Base-by-base conservation (phyloP, 1,284 basidiomycete species). In the Mycena sp. region DNA sequence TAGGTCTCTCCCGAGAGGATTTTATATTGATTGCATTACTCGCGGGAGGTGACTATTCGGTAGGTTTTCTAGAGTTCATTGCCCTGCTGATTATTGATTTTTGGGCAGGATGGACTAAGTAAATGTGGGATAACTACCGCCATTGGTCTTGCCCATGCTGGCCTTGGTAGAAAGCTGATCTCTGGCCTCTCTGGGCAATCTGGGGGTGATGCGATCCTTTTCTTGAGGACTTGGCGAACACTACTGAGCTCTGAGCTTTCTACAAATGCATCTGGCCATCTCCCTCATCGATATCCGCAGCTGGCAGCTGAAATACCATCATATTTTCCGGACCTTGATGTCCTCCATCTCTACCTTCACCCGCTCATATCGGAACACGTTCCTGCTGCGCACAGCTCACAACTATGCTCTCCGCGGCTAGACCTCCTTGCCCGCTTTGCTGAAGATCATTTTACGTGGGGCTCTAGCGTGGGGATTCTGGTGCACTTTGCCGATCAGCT, bases 161-260 rank as follows among this genome's bases (percentile, higher is more conserved):
- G n/a, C n/a, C n/a, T n/a, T n/a, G n/a, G n/a, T n/a, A n/a, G n/a
- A n/a, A n/a, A n/a, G n/a, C n/a, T n/a, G n/a, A n/a, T n/a, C n/a
- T n/a, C n/a, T n/a, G n/a, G n/a, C n/a, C n/a, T n/a, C n/a, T n/a
- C n/a, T n/a, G n/a, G n/a, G n/a, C n/a, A n/a, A n/a, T n/a, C n/a
- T n/a, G 30, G 14, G 7, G 19, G 12, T 9, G 28, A 51, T 3
- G 26, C 48, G 2, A 41, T 23, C 6, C 12, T n/a, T 17, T 58
- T 58, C 21, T 32, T 63, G 10, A 29, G 29, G 4, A 25, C n/a
- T 10, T 67, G 65, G 65, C 65, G 65, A 12, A 21, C 56, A 11
- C 17, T 16, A 9, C 21, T 67, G 29, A 29, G 52, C 16, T 11
- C 32, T 6, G 58, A 60, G 29, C 49, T 67, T 7, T 17, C 3